Base-by-base conservation (phyloP, 1,139 yeast genomes). In the Lodderomyces theae region DNA sequence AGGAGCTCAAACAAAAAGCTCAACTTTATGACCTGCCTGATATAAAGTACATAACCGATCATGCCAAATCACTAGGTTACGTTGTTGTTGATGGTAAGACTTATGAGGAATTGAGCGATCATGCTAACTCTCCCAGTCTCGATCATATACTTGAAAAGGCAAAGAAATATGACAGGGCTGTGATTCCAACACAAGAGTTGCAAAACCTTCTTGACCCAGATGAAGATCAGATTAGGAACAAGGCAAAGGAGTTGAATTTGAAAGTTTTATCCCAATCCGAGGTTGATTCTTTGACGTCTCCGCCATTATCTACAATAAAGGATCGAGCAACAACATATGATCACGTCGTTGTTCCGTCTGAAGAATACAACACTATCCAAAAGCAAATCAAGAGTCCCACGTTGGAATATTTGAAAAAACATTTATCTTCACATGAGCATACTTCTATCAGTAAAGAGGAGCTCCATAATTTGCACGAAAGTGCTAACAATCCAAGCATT, bases 31-130 rank as follows among this genome's bases (percentile, higher is more conserved):
- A 50, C 11, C 42, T 42, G 7, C 76, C 77, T 0, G 49, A 72
- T 1, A 44, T 51, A 26, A 54, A 54, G 2, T 60, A 60, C 37
- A 42, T 65, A n/a, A 56, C 52, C 2, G 46, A 52, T 15, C 60
- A 61, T 39, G 66, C 72, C 35, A 60, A 64, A 41, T 61, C 58
- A 6, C 44, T 64, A 28, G 72, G 70, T 5, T 52, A 61, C 35
- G 60, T 62, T 23, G 55, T 67, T 7, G 51, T 70, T 1, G 51
- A 71, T 0, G 42, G 64, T 8, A 50, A 53, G 13, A 56, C 58
- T 23, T 62, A 65, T 38, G 67, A 65, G 26, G 58, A 60, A 28
- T 51, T 69, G 39, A 56, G 53, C 2, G 49, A 55, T 39, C 39
- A 46, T 12, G 52, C 55, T 13, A 45, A 58, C 18, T 40, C 48